These are phyloP conservation scores for Tylopilus rubrobrunneus DNA, from an alignment of 768 basidiomycete genomes.

Conservation along the genomic window DNA sequence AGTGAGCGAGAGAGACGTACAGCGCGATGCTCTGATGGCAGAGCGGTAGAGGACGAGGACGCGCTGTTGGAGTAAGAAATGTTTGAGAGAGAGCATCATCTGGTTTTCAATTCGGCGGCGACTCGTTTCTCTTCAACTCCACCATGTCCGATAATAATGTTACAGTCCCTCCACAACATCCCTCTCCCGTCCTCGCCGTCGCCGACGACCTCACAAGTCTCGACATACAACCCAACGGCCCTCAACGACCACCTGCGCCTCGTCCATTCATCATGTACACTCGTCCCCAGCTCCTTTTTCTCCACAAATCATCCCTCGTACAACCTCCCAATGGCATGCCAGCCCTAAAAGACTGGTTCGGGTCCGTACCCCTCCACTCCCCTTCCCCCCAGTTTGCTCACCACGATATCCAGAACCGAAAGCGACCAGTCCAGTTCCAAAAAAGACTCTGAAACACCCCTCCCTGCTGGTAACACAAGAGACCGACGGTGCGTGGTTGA, in stretches of 20 bases:
- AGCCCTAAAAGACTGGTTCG: constrained; percentile 82
- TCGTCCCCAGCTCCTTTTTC: constrained; percentile 60
- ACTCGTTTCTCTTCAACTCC: constrained; percentile 8
- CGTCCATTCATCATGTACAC: constrained; percentile 63
- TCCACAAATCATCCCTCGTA: constrained; percentile 75
- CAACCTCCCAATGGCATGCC: constrained; percentile 74
- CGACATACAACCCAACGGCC: constrained; percentile 21
- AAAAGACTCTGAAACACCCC: constrained; percentile 62
- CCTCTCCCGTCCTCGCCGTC: constrained; percentile 25
- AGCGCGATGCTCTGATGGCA: constrained; percentile 64
- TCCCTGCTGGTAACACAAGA: constrained; percentile 48
- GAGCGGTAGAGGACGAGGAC: constrained; percentile 61
- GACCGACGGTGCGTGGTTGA: constrained; percentile 57
- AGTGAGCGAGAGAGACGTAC: constrained; percentile 34
- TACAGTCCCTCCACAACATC: constrained; percentile 8
- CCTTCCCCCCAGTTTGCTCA: constrained; percentile 14
- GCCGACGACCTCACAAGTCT: constrained; percentile 32
- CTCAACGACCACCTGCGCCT: constrained; percentile 13
- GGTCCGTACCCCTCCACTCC: constrained; percentile 45
- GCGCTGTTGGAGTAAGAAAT: constrained; percentile 68
- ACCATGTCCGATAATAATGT: constrained; percentile 33
- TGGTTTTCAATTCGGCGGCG: neutral
- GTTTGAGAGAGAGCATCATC: constrained; percentile 52
- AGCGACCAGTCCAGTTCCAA: constrained; percentile 38
- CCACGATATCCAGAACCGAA: constrained; percentile 41